Conservation (phyloP, 1,284 basidiomycete species). For the Ceratobasidium sp. region DNA sequence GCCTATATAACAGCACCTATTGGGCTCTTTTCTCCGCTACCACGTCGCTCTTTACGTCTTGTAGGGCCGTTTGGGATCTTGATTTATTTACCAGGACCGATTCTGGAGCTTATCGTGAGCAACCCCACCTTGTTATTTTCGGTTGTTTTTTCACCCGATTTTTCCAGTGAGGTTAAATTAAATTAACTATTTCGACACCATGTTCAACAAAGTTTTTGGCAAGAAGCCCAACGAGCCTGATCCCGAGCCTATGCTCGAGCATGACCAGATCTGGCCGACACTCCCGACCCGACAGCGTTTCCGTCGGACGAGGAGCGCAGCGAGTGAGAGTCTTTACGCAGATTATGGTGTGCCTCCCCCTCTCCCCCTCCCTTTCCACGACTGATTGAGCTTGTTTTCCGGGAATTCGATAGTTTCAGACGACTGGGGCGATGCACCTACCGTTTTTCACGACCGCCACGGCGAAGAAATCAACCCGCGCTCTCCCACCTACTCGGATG, state of each 20-base stretch:
- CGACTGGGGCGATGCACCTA: conserved; percentile 43
- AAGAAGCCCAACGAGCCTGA: conserved; percentile 3
- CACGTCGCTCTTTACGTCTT: conserved; percentile 9
- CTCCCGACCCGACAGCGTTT: conserved; percentile 23
- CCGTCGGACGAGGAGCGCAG: conserved; percentile 31
- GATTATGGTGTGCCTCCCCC: conserved; percentile 20
- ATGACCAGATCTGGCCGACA: conserved; percentile 3
- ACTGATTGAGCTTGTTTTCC: background rate
- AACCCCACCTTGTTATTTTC: background rate
- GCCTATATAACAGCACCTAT: background rate
- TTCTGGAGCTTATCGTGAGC: background rate
- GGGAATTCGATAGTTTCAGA: conserved; percentile 13
- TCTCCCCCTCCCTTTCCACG: background rate
- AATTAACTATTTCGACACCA: background rate
- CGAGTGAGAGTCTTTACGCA: conserved; percentile 40
- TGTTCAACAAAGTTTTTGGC: conserved; percentile 24
- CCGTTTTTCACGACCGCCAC: conserved; percentile 28
- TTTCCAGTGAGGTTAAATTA: background rate
- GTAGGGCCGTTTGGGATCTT: background rate
- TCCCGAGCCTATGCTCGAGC: conserved; percentile 11
- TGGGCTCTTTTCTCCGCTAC: background rate
- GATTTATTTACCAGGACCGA: background rate
- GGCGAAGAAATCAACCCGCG: conserved; percentile 20
- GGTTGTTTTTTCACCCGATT: conserved; percentile 18
- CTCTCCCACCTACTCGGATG: background rate